These are phyloP conservation scores for Pisolithus sp. DNA, from an alignment of 768 basidiomycete species.

Conservation along the genomic window DNA sequence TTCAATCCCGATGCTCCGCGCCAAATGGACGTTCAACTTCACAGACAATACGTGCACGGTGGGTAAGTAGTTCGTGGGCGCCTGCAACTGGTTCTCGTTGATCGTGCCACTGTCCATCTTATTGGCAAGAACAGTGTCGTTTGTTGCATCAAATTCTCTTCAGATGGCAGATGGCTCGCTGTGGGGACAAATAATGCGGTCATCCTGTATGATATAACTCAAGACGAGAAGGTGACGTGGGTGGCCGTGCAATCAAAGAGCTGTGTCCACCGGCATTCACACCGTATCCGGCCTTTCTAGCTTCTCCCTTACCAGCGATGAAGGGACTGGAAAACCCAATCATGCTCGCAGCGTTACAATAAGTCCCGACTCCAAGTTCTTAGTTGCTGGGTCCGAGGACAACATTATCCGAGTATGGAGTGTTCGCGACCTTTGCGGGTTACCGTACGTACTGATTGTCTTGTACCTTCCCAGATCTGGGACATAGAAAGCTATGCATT, in stretches of 20 bases:
- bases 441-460: background rate
- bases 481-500: slow-evolving; percentile 18
- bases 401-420: slow-evolving; percentile 25
- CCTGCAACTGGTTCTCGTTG: background rate
- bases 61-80: slow-evolving; percentile 45
- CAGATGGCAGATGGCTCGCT: slow-evolving; percentile 26
- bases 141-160: slow-evolving; percentile 28
- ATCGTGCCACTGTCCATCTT: slow-evolving; percentile 1
- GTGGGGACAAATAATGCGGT: slow-evolving; percentile 28
- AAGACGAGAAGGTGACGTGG: slow-evolving; percentile 24
- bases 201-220: slow-evolving; percentile 21
- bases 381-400: slow-evolving; percentile 31
- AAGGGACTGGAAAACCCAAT: slow-evolving; percentile 14
- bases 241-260: slow-evolving; percentile 1
- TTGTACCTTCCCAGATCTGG: slow-evolving; percentile 22
- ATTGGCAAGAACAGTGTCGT: slow-evolving; percentile 17
- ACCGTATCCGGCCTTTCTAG: slow-evolving; percentile 9
- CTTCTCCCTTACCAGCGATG: slow-evolving; percentile 23
- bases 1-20: slow-evolving; percentile 45
- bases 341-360: slow-evolving; percentile 28
- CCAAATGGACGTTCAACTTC: slow-evolving; percentile 46
- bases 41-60: slow-evolving; percentile 76
- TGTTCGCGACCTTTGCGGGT: background rate
- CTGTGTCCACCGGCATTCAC: background rate
- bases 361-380: slow-evolving; percentile 25